Conservation (phyloP, 768 basidiomycete genomes). For the Fistulinella prunicolor region DNA sequence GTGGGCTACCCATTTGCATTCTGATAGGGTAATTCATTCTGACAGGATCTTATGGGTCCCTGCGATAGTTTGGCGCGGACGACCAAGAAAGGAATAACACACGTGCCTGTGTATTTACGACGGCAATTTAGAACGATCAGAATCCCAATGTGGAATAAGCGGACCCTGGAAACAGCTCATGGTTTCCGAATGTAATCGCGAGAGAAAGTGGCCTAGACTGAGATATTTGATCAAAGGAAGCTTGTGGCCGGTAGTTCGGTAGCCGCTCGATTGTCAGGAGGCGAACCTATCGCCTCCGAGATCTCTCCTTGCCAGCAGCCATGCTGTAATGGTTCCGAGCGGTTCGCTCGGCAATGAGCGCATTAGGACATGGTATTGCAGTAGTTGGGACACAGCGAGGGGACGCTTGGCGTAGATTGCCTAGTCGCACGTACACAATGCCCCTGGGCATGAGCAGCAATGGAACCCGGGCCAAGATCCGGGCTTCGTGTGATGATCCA, state of each 20-base stretch:
- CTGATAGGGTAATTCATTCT: constrained; percentile 25
- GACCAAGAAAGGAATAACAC: constrained; percentile 21
- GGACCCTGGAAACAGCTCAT: constrained; percentile 33
- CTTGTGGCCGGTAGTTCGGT: constrained; percentile 28
- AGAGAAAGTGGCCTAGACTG: constrained; percentile 27
- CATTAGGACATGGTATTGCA: constrained; percentile 19
- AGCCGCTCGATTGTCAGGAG: constrained; percentile 34
- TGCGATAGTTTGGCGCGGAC: constrained; percentile 1
- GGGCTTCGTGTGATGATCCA: constrained; percentile 29
- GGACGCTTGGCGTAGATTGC: constrained; percentile 9
- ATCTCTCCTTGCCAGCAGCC: constrained; percentile 29
- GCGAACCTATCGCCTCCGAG: constrained; percentile 33
- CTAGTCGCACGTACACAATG: constrained; percentile 11
- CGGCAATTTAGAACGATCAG: constrained; percentile 28
- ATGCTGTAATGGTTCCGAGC: constrained; percentile 32
- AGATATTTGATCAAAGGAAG: constrained; percentile 28
- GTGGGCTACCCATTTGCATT: constrained; percentile 29
- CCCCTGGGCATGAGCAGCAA: constrained; percentile 5
- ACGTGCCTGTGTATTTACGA: constrained; percentile 21
- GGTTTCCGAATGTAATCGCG: constrained; percentile 23
- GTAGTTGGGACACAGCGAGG: constrained; percentile 22
- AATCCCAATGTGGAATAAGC: constrained; percentile 23
- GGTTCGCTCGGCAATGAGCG: constrained; percentile 25
- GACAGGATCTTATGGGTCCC: constrained; percentile 9
- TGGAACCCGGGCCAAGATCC: not conserved